phyloP scores from a whole-genome alignment of 2,329 filamentous ascomycete genomes.

The Aspergillus puulaauensis region DNA sequence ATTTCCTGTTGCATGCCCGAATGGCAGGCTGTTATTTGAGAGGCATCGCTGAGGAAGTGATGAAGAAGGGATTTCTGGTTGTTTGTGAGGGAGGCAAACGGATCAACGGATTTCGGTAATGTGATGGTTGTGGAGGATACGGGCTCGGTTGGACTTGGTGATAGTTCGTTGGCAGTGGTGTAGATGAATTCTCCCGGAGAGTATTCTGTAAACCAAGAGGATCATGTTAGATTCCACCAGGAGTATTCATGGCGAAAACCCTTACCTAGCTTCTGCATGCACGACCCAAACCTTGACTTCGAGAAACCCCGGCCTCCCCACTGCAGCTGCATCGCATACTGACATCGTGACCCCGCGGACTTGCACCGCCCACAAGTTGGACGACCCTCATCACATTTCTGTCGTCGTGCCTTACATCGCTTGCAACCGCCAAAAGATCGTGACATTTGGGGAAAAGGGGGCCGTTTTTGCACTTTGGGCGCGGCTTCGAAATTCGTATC shows the following conservation, averaged over 20 bases:
- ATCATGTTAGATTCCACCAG: neutral
- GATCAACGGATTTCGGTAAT: constrained; percentile 33
- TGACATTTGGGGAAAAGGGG: constrained; percentile 29
- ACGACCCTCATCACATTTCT: constrained; percentile 47
- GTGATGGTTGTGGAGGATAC: constrained; percentile 21
- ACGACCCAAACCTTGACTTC: constrained; percentile 39
- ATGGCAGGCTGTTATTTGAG: constrained; percentile 42
- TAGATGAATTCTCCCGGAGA: constrained; percentile 42
- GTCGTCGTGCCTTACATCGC: constrained; percentile 45
- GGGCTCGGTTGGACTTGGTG: constrained; percentile 11
- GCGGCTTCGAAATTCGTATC: constrained; percentile 1
- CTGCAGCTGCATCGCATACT: constrained; percentile 44
- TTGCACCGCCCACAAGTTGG: constrained; percentile 43
- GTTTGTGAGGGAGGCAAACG: constrained; percentile 36
- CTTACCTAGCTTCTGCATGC: constrained; percentile 39
- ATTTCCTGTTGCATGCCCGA: constrained; percentile 42
- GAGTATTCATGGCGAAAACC: neutral
- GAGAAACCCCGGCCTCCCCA: constrained; percentile 45
- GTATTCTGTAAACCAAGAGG: constrained; percentile 30
- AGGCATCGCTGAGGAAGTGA: constrained; percentile 44
- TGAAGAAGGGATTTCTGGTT: constrained; percentile 40
- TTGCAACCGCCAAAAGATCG: constrained; percentile 46
- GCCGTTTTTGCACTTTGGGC: neutral
- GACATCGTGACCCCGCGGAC: constrained; percentile 37
- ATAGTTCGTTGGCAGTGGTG: constrained; percentile 32